These are phyloP conservation scores for Coelastrella sp. DNA, from an alignment of 139 green algal genomes.

Conservation along the genomic window DNA sequence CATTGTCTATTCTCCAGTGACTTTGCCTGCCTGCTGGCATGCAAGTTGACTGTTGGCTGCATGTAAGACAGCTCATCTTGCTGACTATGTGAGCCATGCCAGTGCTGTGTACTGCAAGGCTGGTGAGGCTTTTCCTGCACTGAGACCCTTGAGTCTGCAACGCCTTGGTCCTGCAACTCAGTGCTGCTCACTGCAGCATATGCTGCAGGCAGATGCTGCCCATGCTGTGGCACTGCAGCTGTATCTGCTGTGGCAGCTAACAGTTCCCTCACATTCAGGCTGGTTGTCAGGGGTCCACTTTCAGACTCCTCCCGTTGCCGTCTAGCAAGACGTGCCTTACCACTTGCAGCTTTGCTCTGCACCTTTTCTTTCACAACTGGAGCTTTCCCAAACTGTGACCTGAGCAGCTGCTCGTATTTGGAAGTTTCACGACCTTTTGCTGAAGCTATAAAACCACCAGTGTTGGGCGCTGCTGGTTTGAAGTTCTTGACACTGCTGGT, in stretches of 20 bases:
- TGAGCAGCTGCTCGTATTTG: constrained; percentile 33
- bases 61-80: background rate
- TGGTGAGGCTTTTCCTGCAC: too few relatives aligned
- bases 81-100: background rate
- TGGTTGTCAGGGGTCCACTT: background rate
- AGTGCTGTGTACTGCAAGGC: background rate
- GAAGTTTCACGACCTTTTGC: too few relatives aligned
- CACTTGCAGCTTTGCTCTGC: too few relatives aligned
- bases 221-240: background rate
- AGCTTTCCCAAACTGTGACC: constrained; percentile 21
- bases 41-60: background rate
- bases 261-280: background rate
- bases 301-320: too few relatives aligned
- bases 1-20: background rate
- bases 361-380: too few relatives aligned
- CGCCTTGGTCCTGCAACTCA: too few relatives aligned
- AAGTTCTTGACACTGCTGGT: background rate
- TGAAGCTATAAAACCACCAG: too few relatives aligned
- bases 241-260: background rate
- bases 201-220: background rate
- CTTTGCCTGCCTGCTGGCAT: background rate
- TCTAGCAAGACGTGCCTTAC: too few relatives aligned
- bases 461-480: constrained; percentile 1
- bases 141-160: too few relatives aligned
- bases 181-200: background rate